A percentile compares a stretch with the other conserved stretches of the same genome.
Conservation (phyloP, 352 stramenopile genomes). For the Phytophthora niederhauseri region DNA sequence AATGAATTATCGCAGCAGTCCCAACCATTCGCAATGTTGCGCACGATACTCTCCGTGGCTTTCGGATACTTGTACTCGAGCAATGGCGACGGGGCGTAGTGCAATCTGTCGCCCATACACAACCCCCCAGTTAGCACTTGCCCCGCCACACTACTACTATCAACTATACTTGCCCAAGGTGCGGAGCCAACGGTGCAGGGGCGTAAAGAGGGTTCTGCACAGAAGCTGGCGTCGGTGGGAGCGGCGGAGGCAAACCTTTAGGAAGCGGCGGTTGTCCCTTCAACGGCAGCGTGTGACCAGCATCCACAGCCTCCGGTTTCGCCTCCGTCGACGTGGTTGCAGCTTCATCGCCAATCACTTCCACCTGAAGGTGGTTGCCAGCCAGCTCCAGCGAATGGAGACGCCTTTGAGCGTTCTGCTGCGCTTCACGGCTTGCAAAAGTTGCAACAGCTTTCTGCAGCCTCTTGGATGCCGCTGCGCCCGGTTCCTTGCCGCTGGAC, state of each 20-base stretch:
- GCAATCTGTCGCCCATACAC: slow-evolving; percentile 49
- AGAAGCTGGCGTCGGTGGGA: slow-evolving; percentile 27
- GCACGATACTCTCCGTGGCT: slow-evolving; percentile 73
- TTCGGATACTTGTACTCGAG: slow-evolving; percentile 91
- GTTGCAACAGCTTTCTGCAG: slow-evolving; percentile 56
- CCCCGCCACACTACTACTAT: background rate
- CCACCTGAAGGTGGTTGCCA: slow-evolving; percentile 50
- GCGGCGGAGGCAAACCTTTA: slow-evolving; percentile 38
- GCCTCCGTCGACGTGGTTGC: slow-evolving; percentile 9
- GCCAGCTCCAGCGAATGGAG: slow-evolving; percentile 61
- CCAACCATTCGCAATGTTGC: slow-evolving; percentile 89
- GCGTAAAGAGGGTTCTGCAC: slow-evolving; percentile 25
- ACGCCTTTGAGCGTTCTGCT: slow-evolving; percentile 45
- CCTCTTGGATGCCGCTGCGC: slow-evolving; percentile 7
- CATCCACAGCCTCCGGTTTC: slow-evolving; percentile 9
- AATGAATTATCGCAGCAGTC: slow-evolving; percentile 4
- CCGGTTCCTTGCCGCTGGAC: slow-evolving; percentile 42
- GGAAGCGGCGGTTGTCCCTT: slow-evolving; percentile 35
- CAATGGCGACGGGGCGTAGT: slow-evolving; percentile 83
- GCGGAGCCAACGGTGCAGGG: slow-evolving; percentile 64
- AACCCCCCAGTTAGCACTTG: slow-evolving; percentile 3
- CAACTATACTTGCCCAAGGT: slow-evolving; percentile 62
- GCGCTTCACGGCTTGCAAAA: slow-evolving; percentile 40
- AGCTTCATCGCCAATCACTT: slow-evolving; percentile 29
- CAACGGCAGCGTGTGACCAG: background rate